Evolutionary conservation across 2,329 filamentous ascomycete genomes (phyloP), one percentile per base, ranked within the genome.

Genomic region (Xenosphaeropsis pyriputrescens): DNA sequence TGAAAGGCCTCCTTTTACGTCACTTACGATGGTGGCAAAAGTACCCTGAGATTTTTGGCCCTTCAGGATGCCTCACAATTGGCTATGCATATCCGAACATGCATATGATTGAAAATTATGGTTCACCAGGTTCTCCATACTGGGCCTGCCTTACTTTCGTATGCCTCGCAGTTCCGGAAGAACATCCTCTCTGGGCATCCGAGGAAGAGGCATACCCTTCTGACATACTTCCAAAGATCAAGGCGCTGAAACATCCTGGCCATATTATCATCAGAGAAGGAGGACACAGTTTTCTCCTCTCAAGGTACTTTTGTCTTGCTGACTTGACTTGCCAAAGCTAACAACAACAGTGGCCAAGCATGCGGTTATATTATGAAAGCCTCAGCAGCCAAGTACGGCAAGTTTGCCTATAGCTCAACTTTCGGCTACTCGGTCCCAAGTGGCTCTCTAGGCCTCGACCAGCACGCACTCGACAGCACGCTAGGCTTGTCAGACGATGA

Each of bases 291-390:
- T 82, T 86, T 65, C 65, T 88, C 17, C 67, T 88, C 6, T 79
- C 74, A 4, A 82, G 77, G 30, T 32, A 32, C 13, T 32, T 7
- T 3, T 8, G 3, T 32, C 12, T 11, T 12, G 7, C 3, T 12
- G 6, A 5, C n/a, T 32, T 17, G 14, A 32, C 16, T 15, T 32
- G 8, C 30, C 9, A 15, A 32, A 8, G 30, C 16, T 32, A 32
- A 32, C 16, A 14, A 15, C 3, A 3, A 14, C 30, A 32, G 30
- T 0, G 82, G 83, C 1, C 82, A 89, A 54, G 78, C 77, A n/a
- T 88, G 82, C 57, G 78, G 81, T 55, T 88, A 88, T 52, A 78
- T 82, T 0, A 78, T 88, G 64, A 83, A 83, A 57, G 81, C 79
- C 38, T 84, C 81, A 0, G 81, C 88, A 54, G 79, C 82, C 43